These are phyloP conservation scores for Hanseniaspora nectarophila DNA, from an alignment of 805 yeast genomes.

Conservation along the genomic window DNA sequence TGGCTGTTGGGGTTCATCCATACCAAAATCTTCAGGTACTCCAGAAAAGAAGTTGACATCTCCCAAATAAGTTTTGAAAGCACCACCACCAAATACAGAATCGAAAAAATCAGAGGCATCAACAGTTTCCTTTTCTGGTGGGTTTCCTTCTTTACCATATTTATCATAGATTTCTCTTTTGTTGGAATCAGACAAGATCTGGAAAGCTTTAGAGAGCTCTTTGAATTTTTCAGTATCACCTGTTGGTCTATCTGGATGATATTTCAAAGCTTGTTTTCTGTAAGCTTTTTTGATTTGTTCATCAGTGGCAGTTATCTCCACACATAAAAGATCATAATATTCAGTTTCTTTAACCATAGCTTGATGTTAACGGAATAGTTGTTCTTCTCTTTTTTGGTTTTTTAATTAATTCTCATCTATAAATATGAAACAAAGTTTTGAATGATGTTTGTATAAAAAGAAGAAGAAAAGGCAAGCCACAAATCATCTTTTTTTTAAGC, in stretches of 20 bases:
- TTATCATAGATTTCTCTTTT: conserved; percentile 67
- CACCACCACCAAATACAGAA: conserved; percentile 73
- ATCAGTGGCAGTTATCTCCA: conserved; percentile 56
- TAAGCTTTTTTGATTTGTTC: conserved; percentile 87
- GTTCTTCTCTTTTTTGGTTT: too few species aligned
- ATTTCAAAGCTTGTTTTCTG: conserved; percentile 73
- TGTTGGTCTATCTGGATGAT: conserved; percentile 89
- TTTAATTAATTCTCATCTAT: too few species aligned
- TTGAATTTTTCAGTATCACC: conserved; percentile 77
- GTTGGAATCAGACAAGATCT: conserved; percentile 62
- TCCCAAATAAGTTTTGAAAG: conserved; percentile 68
- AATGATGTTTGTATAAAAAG: too few species aligned
- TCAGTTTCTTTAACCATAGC: conserved; percentile 72
- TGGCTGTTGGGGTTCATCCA: conserved; percentile 26
- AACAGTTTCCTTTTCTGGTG: conserved; percentile 59
- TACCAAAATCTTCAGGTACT: conserved; percentile 44
- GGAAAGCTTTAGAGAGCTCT: conserved; percentile 57
- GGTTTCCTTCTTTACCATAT: conserved; percentile 66
- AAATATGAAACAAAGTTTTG: neutral
- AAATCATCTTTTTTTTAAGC: too few species aligned
- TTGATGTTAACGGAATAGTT: too few species aligned
- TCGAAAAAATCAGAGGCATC: conserved; percentile 83
- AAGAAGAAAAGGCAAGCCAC: too few species aligned
- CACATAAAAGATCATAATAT: conserved; percentile 73
- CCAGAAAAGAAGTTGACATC: conserved; percentile 60